Percentiles rank a stretch among this genome's conserved stretches.
phyloP scores from a whole-genome alignment of 257 asterid species.

The Phtheirospermum japonicum region DNA sequence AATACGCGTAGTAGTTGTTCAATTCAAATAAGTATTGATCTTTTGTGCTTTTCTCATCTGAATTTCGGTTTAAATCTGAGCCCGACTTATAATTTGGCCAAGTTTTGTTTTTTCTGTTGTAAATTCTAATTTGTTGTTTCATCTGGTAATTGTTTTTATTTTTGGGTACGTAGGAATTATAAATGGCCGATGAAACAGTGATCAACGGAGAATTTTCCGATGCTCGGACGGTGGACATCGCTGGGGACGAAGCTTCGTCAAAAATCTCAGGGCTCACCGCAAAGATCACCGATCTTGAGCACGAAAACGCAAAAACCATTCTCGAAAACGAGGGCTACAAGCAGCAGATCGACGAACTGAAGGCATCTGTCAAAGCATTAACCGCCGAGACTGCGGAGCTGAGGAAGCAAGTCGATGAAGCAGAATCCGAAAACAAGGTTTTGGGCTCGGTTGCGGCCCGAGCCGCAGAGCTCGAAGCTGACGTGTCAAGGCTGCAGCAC shows the following conservation, averaged over 20 bases:
- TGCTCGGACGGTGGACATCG: slow-evolving; percentile 45
- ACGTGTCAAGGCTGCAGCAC: slow-evolving; percentile 62
- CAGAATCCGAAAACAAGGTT: slow-evolving; percentile 41
- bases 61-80: slow-evolving; percentile 13
- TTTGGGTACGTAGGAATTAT: slow-evolving; percentile 27
- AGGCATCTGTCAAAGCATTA: slow-evolving; percentile 36
- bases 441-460: slow-evolving; percentile 52
- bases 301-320: slow-evolving; percentile 39
- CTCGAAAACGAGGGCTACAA: slow-evolving; percentile 43
- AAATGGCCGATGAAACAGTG: slow-evolving; percentile 55
- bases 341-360: slow-evolving; percentile 43
- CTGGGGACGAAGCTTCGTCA: slow-evolving; percentile 40
- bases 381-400: slow-evolving; percentile 38
- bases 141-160: background rate
- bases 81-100: background rate
- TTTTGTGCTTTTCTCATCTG: background rate
- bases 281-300: slow-evolving; percentile 48
- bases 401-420: slow-evolving; percentile 34
- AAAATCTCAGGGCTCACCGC: slow-evolving; percentile 42
- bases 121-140: background rate
- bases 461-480: slow-evolving; percentile 63
- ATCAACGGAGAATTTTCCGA: slow-evolving; percentile 47
- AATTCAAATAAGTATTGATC: background rate
- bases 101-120: background rate
- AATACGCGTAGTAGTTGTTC: background rate